Evolutionary conservation across 2,329 filamentous ascomycete genomes (phyloP).

Genomic region (Arthrocladium fulminans): DNA sequence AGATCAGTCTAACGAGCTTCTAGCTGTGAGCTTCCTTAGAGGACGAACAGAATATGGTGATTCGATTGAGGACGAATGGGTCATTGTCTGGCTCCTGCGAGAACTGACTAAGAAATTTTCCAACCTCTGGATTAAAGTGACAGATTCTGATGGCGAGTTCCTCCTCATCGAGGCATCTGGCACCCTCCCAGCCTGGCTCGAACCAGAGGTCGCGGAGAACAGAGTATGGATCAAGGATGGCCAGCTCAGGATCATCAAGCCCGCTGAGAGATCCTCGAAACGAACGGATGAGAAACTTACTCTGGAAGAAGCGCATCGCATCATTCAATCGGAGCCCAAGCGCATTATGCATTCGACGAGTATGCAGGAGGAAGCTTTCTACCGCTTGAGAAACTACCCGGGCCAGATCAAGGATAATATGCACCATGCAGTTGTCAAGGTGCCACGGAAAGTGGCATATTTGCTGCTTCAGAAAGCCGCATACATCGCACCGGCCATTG

Average conservation of each 20-base stretch:
- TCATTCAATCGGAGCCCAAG: constrained; percentile 49
- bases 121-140: constrained; percentile 71
- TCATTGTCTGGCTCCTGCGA: constrained; percentile 80
- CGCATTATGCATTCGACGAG: constrained; percentile 61
- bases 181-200: constrained; percentile 79
- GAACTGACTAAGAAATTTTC: constrained; percentile 66
- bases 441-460: constrained; percentile 75
- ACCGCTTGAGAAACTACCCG: constrained; percentile 77
- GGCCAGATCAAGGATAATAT: constrained; percentile 61
- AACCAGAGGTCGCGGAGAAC: constrained; percentile 78
- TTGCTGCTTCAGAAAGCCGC: constrained; percentile 67
- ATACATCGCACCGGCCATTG: constrained; percentile 72
- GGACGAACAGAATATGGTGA: constrained; percentile 84
- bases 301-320: constrained; percentile 54
- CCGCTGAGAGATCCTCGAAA: constrained; percentile 31
- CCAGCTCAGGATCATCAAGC: constrained; percentile 61
- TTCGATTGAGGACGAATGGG: constrained; percentile 94
- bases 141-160: constrained; percentile 89
- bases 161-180: constrained; percentile 89
- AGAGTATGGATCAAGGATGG: constrained; percentile 82
- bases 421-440: constrained; percentile 63
- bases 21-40: constrained; percentile 52
- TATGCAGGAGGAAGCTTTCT: constrained; percentile 84
- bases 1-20: constrained; percentile 19
- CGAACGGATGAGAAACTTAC: constrained; percentile 43